Percentiles rank a stretch among this genome's conserved stretches.
These are phyloP conservation scores for Zygoascus biomembranicola DNA, from an alignment of 805 yeast genomes.

Conservation along the genomic window DNA sequence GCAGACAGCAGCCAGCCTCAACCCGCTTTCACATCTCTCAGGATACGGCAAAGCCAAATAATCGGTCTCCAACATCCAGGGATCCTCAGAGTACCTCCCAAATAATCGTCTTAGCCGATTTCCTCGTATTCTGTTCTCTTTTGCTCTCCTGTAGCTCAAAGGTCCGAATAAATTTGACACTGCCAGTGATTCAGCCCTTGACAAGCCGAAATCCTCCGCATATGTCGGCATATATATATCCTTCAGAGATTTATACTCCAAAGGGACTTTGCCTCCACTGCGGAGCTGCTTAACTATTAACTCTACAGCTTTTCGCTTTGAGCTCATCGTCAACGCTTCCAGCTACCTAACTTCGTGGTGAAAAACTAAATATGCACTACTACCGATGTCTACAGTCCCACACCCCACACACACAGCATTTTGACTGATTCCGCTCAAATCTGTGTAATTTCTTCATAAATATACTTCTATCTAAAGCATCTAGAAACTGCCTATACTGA, in stretches of 20 bases:
- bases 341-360: too few relatives aligned
- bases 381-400: too few relatives aligned
- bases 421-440: too few relatives aligned
- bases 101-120: neutral
- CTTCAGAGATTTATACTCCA: neutral
- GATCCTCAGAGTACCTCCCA: neutral
- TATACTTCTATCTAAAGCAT: too few relatives aligned
- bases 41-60: slow-evolving; percentile 3
- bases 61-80: neutral
- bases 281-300: neutral
- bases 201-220: neutral
- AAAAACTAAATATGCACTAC: too few relatives aligned
- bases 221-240: slow-evolving; percentile 1
- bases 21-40: slow-evolving; percentile 3
- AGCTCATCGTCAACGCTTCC: neutral
- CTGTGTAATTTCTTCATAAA: too few relatives aligned
- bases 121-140: neutral
- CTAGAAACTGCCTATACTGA: too few relatives aligned
- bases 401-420: too few relatives aligned
- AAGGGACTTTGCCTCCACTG: neutral
- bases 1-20: neutral
- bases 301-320: neutral
- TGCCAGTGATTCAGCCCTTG: slow-evolving; percentile 1
- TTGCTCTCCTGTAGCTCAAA: neutral
- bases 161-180: slow-evolving; percentile 5